Evolutionary conservation across 2,329 filamentous ascomycete species (phyloP).

Genomic region (Talaromyces marneffei): DNA sequence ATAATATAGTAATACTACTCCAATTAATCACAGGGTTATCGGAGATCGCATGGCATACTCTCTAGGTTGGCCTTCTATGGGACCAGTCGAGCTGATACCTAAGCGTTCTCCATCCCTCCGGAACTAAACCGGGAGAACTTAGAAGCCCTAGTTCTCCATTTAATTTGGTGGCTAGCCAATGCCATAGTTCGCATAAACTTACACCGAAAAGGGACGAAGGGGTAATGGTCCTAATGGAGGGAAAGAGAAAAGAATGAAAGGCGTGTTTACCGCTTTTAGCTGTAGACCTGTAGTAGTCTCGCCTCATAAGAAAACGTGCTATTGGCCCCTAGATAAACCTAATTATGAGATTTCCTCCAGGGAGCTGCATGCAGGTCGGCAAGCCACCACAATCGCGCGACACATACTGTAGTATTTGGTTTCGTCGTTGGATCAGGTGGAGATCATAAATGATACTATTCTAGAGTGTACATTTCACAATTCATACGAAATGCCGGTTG

Average conservation of each 20-base stretch:
- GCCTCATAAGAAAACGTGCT: not conserved
- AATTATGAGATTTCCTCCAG: not conserved
- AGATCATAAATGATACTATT: not conserved
- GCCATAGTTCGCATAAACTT: not conserved
- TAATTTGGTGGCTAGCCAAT: not conserved
- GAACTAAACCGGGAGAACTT: not conserved
- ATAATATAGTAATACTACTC: not conserved
- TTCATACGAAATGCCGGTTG: not conserved
- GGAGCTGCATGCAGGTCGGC: constrained; percentile 9
- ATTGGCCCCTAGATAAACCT: not conserved
- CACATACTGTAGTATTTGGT: not conserved
- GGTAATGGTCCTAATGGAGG: not conserved
- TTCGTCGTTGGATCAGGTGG: not conserved
- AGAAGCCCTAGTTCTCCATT: not conserved
- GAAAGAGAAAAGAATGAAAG: not conserved
- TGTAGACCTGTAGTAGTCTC: not conserved
- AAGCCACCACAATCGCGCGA: not conserved
- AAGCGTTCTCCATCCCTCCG: not conserved
- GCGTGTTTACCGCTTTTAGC: not conserved
- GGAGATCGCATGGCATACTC: constrained; percentile 1
- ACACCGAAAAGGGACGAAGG: not conserved
- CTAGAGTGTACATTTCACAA: not conserved
- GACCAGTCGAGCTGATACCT: not conserved
- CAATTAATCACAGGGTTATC: not conserved
- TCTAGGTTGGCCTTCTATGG: not conserved